Conservation (phyloP, 169 alveolate genomes). For the Hepatocystis sp. region DNA sequence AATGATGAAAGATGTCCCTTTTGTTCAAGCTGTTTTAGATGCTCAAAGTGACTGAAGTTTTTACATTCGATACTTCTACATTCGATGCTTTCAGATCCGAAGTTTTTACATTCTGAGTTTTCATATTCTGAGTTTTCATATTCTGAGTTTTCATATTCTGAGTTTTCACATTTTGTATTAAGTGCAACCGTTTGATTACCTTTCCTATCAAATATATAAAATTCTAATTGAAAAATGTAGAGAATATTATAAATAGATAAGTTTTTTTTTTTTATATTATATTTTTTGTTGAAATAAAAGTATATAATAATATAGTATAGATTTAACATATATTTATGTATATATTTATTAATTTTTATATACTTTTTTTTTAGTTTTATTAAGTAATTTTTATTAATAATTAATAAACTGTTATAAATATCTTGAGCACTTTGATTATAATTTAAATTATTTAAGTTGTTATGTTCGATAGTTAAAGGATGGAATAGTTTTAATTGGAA, state of each 20-base stretch:
- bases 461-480: slow-evolving; percentile 20
- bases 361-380: slow-evolving; percentile 19
- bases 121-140: no score
- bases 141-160: no score
- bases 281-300: slow-evolving; percentile 44
- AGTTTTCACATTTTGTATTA: no score
- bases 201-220: slow-evolving; percentile 12
- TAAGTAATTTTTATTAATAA: slow-evolving; percentile 54
- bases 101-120: no score
- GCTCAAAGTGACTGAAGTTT: no score
- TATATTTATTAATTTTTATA: slow-evolving; percentile 33
- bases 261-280: slow-evolving; percentile 26
- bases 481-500: slow-evolving; percentile 40
- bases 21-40: no score
- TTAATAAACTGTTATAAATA: slow-evolving; percentile 11
- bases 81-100: no score
- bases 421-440: background rate
- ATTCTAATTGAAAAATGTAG: slow-evolving; percentile 23
- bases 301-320: slow-evolving; percentile 18
- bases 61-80: no score
- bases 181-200: no score
- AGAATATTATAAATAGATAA: slow-evolving; percentile 32
- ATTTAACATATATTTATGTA: slow-evolving; percentile 19
- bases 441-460: no score
- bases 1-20: no score